Percentiles rank a stretch among this genome's conserved stretches.
phyloP scores from a whole-genome alignment of 164 flowering plant species.

The Annona cherimola region DNA sequence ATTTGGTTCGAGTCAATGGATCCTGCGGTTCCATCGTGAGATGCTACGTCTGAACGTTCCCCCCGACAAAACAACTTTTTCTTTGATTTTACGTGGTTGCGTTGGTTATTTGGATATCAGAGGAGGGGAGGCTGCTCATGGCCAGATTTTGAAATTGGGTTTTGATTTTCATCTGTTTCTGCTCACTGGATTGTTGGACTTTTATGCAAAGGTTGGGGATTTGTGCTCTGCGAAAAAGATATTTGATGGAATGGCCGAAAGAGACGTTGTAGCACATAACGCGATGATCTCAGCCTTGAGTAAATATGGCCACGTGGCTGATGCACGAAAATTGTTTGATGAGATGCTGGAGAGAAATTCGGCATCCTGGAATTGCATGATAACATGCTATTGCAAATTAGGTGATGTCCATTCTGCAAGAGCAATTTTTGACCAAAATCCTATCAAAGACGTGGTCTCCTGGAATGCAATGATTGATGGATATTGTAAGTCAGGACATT shows the following conservation, averaged over 20 bases:
- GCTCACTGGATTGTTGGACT: constrained; percentile 42
- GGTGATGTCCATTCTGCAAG: constrained; percentile 28
- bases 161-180: constrained; percentile 26
- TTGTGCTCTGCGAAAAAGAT: constrained; percentile 27
- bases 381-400: constrained; percentile 29
- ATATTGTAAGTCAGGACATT: constrained; percentile 25
- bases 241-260: constrained; percentile 36
- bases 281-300: constrained; percentile 33
- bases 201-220: constrained; percentile 35
- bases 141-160: constrained; percentile 29
- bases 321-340: constrained; percentile 32
- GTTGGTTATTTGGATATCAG: constrained; percentile 3
- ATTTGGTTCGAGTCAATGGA: constrained; percentile 6
- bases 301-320: constrained; percentile 16
- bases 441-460: constrained; percentile 34
- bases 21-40: constrained; percentile 18
- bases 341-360: constrained; percentile 28
- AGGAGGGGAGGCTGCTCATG: constrained; percentile 30
- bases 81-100: constrained; percentile 26
- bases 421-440: constrained; percentile 24
- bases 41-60: constrained; percentile 18
- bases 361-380: constrained; percentile 37
- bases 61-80: constrained; percentile 20
- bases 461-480: constrained; percentile 44
- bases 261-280: constrained; percentile 37